phyloP scores from a whole-genome alignment of 2,329 filamentous ascomycete genomes.

The Chaetomium sp. region DNA sequence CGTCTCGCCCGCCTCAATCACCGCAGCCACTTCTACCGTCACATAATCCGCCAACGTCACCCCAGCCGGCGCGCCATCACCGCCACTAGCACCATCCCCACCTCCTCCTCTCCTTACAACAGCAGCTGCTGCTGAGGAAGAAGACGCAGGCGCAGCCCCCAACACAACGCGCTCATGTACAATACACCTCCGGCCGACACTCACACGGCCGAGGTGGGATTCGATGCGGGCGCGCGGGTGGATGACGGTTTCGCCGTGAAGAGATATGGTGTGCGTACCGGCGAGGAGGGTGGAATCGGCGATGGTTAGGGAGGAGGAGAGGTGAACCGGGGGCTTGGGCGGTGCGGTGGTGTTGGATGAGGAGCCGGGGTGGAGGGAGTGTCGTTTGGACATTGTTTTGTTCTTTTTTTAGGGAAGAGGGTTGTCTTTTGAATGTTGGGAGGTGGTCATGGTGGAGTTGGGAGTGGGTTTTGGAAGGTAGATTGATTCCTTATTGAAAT shows the following conservation, averaged over 20 bases:
- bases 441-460: too few species aligned
- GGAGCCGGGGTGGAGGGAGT: slow-evolving; percentile 49
- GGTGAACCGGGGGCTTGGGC: slow-evolving; percentile 55
- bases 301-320: slow-evolving; percentile 55
- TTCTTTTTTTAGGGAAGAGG: background rate
- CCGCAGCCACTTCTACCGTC: slow-evolving; percentile 52
- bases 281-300: slow-evolving; percentile 56
- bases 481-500: too few species aligned
- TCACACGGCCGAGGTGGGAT: slow-evolving; percentile 70
- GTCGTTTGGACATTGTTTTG: slow-evolving; percentile 45
- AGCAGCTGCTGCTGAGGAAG: too few species aligned
- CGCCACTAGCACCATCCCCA: background rate
- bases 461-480: too few species aligned
- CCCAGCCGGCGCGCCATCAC: slow-evolving; percentile 34
- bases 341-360: slow-evolving; percentile 34
- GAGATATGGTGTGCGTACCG: slow-evolving; percentile 70
- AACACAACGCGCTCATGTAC: slow-evolving; percentile 64
- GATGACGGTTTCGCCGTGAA: slow-evolving; percentile 72
- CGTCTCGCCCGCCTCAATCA: slow-evolving; percentile 57
- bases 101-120: background rate
- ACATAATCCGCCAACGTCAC: slow-evolving; percentile 56
- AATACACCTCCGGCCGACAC: slow-evolving; percentile 74
- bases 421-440: too few species aligned
- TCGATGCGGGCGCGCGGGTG: slow-evolving; percentile 79
- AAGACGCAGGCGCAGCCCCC: slow-evolving; percentile 35